Evolutionary conservation across 2,329 filamentous ascomycete species (phyloP).

Genomic region (Sarocladium strictum): DNA sequence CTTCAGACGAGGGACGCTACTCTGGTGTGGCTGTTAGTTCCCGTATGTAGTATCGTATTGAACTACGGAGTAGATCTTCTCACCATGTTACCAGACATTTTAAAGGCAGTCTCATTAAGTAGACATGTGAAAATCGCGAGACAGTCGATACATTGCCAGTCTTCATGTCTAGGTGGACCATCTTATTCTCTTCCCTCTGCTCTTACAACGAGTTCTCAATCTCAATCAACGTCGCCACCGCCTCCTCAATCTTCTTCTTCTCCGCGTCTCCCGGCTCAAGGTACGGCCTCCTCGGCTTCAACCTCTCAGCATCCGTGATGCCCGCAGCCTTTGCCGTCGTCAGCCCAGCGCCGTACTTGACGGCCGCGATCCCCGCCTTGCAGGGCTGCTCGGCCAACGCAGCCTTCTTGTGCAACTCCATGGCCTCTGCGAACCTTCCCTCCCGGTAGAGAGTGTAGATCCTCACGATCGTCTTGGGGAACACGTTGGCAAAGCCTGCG

Average conservation of each 20-base stretch:
- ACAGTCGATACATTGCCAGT: no score
- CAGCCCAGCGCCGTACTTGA: conserved; percentile 62
- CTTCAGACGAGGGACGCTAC: no score
- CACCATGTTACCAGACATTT: no score
- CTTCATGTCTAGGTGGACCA: no score
- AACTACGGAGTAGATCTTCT: no score
- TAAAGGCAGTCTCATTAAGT: no score
- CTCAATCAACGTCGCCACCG: background rate
- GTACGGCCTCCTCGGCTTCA: conserved; percentile 59
- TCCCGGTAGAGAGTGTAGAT: conserved; percentile 57
- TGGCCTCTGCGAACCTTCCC: conserved; percentile 52
- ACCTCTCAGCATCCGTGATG: conserved; percentile 50
- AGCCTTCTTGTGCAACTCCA: conserved; percentile 54
- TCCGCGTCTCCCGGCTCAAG: conserved; percentile 37
- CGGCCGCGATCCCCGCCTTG: conserved; percentile 60
- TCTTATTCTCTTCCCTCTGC: no score
- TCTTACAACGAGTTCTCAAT: background rate
- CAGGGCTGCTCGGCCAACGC: conserved; percentile 60
- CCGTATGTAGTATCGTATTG: no score
- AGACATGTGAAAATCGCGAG: no score
- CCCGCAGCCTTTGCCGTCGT: conserved; percentile 54
- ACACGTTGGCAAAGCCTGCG: conserved; percentile 58
- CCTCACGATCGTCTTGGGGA: conserved; percentile 47
- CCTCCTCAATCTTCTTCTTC: conserved; percentile 32
- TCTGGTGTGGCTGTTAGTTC: no score